Conservation (phyloP, 768 basidiomycete species). For the Cyclocybe aegerita region DNA sequence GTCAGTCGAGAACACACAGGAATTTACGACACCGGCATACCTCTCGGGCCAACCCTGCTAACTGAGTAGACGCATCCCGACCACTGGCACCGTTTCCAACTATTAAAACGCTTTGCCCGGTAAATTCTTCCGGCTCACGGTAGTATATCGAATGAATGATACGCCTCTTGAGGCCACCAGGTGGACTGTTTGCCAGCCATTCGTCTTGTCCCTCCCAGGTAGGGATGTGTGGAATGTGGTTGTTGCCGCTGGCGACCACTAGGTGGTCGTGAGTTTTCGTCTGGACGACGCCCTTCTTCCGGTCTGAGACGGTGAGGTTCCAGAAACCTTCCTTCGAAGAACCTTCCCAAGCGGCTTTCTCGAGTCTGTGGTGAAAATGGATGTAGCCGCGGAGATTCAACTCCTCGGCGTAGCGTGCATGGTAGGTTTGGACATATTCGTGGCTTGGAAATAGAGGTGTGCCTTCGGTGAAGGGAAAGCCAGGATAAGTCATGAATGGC, state of each 20-base stretch:
- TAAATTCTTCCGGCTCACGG: conserved; percentile 43
- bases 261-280: conserved; percentile 48
- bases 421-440: conserved; percentile 45
- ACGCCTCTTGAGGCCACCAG: conserved; percentile 26
- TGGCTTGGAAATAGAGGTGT: conserved; percentile 53
- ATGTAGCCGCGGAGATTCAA: conserved; percentile 40
- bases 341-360: conserved; percentile 44
- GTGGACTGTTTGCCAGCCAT: conserved; percentile 38
- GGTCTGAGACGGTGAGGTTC: conserved; percentile 37
- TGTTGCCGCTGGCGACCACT: conserved; percentile 55
- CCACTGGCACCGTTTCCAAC: conserved; percentile 47
- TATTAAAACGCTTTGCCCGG: conserved; percentile 43
- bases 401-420: conserved; percentile 38
- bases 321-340: conserved; percentile 36
- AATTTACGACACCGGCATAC: conserved; percentile 25
- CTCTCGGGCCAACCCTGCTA: conserved; percentile 36
- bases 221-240: conserved; percentile 49
- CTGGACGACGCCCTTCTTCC: conserved; percentile 15
- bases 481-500: conserved; percentile 59
- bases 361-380: conserved; percentile 40
- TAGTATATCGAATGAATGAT: conserved; percentile 56
- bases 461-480: conserved; percentile 47
- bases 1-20: neutral
- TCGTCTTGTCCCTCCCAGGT: conserved; percentile 45
- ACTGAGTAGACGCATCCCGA: conserved; percentile 45